Base-by-base conservation (phyloP, 768 basidiomycete species). In the Austroboletus festivus region DNA sequence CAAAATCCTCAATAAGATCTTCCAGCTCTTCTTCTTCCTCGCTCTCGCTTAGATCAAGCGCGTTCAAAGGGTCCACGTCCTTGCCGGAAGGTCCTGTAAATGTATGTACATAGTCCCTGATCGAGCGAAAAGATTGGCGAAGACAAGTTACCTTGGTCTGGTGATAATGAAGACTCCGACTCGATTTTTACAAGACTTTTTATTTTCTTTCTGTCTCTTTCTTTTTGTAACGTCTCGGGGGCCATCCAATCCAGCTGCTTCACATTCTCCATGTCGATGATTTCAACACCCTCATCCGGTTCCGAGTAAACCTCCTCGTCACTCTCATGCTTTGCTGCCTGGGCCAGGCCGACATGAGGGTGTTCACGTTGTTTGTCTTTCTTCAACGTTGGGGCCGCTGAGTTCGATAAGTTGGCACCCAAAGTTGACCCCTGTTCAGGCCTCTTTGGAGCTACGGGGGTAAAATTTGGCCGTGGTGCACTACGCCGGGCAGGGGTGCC, bases 171-270 rank as follows among this genome's bases (percentile, higher is more conserved):
- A 7, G 43, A 42, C 57, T 82, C 79, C 38, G 72, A 73, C 63
- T 81, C 81, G 11, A 70, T 62, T 52, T 68, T 67, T 38, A 58
- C 49, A 33, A 33, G 7, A 11, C 58, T 60, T 50, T 67, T 72
- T 45, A 71, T 69, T 51, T 68, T 58, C 38, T 65, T 67, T 48
- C 62, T 57, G 38, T 70, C 67, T 16, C 64, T 73, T 46, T 82
- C 79, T 54, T 71, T 82, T 46, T 70, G 73, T 46, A 91, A 60
- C 51, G 76, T 82, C 61, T 91, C 88, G 1, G 90, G 90, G 8
- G 90, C 90, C 84, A 89, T 89, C 82, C 84, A 90, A 64, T 93
- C 90, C 81, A 93, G 80, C 52, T 82, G 72, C 43, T 77, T 70
- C 24, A 93, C 81, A 49, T 84, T 76, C 24, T 84, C 82, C 80